Base-by-base conservation (phyloP, 495 filamentous ascomycete species). In the Xylaria telfairii region DNA sequence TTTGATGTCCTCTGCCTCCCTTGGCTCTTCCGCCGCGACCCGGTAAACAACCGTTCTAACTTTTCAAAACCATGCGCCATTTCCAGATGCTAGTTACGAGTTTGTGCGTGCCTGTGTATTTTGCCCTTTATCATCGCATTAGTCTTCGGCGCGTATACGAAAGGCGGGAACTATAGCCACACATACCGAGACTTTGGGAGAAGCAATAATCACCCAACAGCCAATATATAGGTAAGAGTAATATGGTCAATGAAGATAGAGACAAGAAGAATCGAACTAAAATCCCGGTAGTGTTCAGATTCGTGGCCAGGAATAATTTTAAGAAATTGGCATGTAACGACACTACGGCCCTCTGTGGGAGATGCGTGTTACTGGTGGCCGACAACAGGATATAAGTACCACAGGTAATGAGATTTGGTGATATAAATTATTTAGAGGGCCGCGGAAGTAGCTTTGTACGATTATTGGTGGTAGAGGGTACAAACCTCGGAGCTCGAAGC, bases 51-150 rank as follows among this genome's bases (percentile, higher is more conserved):
- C 21, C 56, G 76, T 67, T 78, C 77, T n/a, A 78, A 56, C 32
- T 60, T 77, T 60, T 74, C 75, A 30, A 77, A 53, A 1, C 73
- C 56, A 51, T 74, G 70, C n/a, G 75, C 71, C 76, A 78, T 78
- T 30, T 68, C n/a, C 49, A 28, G 24, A n/a, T 39, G 8, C 15
- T 51, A n/a, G 34, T 46, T 21, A 46, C 53, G 30, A 15, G 1
- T 10, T 21, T 49, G 41, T 19, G 21, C 21, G 7, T 24, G 44
- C 49, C 44, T 70, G 39, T 32, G 30, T 39, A 1, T 59, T 39
- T 28, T 30, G 49, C 13, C 12, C 37, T 66, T 39, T 26, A 71
- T 51, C 4, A 15, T 42, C 24, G 10, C n/a, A 51, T 70, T 42
- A 57, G 51, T 41, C n/a, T 24, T 46, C 41, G 49, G 26, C n/a